Evolutionary conservation across 2,329 filamentous ascomycete genomes (phyloP).

Genomic region (Hymenoscyphus salicellus): DNA sequence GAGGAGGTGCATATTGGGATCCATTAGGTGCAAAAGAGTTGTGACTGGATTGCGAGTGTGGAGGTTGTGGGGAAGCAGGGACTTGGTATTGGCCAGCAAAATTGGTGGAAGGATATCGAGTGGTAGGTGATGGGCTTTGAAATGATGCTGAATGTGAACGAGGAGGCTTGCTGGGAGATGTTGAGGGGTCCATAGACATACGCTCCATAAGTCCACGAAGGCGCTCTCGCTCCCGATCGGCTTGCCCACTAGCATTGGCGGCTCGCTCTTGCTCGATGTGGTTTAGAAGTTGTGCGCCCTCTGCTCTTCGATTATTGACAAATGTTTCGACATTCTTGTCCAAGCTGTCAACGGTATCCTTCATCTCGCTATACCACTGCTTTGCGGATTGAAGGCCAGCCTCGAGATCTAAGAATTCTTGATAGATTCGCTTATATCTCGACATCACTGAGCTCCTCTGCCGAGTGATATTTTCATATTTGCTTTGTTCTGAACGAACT

Average conservation of each 20-base stretch:
- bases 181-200: slow-evolving; percentile 76
- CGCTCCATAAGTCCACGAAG: slow-evolving; percentile 89
- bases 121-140: slow-evolving; percentile 35
- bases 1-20: slow-evolving; percentile 29
- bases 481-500: slow-evolving; percentile 88
- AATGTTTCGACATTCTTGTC: slow-evolving; percentile 96
- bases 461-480: slow-evolving; percentile 84
- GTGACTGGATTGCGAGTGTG: slow-evolving; percentile 39
- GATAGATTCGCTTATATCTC: slow-evolving; percentile 86
- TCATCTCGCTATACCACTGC: slow-evolving; percentile 94
- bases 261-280: slow-evolving; percentile 58
- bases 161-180: slow-evolving; percentile 43
- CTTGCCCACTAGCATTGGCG: slow-evolving; percentile 33
- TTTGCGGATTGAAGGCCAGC: slow-evolving; percentile 84
- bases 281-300: slow-evolving; percentile 83
- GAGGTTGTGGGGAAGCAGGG: slow-evolving; percentile 52
- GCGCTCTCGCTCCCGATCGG: slow-evolving; percentile 82
- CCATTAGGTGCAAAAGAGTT: slow-evolving; percentile 43
- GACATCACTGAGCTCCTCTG: slow-evolving; percentile 78
- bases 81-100: slow-evolving; percentile 59
- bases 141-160: slow-evolving; percentile 33
- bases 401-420: slow-evolving; percentile 86
- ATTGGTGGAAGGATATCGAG: slow-evolving; percentile 53
- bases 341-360: slow-evolving; percentile 85
- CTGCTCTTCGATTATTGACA: slow-evolving; percentile 87